Conservation (phyloP, 371 early-diverging fungal genomes). For the Mucor racemosus region DNA sequence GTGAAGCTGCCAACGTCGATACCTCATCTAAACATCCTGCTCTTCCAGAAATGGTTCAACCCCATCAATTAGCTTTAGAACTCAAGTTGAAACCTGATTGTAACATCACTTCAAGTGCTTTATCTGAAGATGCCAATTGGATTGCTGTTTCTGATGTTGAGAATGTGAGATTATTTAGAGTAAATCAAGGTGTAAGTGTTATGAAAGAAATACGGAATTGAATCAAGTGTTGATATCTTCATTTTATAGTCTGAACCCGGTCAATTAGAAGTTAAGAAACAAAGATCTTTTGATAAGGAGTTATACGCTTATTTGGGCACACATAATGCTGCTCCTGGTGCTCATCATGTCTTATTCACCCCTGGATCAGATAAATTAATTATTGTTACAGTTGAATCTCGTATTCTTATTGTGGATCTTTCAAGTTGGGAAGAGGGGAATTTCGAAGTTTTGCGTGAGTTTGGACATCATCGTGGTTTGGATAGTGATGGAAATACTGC, state of each 20-base stretch:
- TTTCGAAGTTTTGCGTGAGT: constrained; percentile 62
- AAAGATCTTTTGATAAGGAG: constrained; percentile 48
- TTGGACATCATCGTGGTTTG: constrained; percentile 65
- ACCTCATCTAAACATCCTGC: constrained; percentile 26
- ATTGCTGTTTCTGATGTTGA: constrained; percentile 85
- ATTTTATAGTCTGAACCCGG: constrained; percentile 41
- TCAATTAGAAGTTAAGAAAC: constrained; percentile 57
- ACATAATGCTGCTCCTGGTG: constrained; percentile 49
- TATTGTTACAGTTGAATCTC: constrained; percentile 68
- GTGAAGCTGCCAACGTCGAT: constrained; percentile 47
- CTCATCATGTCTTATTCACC: constrained; percentile 69
- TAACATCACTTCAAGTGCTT: constrained; percentile 72
- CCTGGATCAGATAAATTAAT: constrained; percentile 71
- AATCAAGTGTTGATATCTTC: background rate
- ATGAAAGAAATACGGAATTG: too few relatives aligned
- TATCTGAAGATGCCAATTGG: constrained; percentile 87
- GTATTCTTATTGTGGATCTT: constrained; percentile 67
- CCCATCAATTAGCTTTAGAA: constrained; percentile 66
- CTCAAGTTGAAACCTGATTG: constrained; percentile 65
- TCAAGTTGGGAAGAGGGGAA: constrained; percentile 54
- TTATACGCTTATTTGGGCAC: constrained; percentile 39
- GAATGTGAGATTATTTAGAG: constrained; percentile 70
- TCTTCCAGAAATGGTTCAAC: constrained; percentile 58
- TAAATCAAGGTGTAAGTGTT: constrained; percentile 52
- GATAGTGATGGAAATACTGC: constrained; percentile 56